These are phyloP conservation scores for Diaporthe eres DNA, from an alignment of 2,329 filamentous ascomycete genomes.

Conservation along the genomic window DNA sequence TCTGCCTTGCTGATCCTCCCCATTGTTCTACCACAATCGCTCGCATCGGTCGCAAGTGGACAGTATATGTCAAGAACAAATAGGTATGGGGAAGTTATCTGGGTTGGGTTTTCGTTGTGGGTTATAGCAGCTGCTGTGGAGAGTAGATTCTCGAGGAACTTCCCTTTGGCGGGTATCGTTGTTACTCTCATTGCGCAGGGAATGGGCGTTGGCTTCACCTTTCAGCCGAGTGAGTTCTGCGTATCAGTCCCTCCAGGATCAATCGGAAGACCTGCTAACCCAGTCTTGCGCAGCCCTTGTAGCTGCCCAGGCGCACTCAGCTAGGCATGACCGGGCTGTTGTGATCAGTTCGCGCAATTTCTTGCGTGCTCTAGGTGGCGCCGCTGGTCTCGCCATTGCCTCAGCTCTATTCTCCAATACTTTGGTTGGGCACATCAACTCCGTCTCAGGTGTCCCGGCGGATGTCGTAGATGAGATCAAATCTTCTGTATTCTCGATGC, in stretches of 20 bases:
- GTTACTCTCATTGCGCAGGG: slow-evolving; percentile 66
- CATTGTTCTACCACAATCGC: slow-evolving; percentile 59
- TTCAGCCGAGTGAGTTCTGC: slow-evolving; percentile 55
- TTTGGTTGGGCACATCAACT: slow-evolving; percentile 51
- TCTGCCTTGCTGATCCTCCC: slow-evolving; percentile 65
- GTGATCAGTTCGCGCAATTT: slow-evolving; percentile 76
- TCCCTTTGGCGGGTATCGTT: slow-evolving; percentile 54
- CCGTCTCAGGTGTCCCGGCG: slow-evolving; percentile 31
- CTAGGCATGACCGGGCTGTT: slow-evolving; percentile 70
- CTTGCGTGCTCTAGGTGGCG: slow-evolving; percentile 70
- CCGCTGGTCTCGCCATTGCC: slow-evolving; percentile 70
- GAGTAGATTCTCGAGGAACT: slow-evolving; percentile 2
- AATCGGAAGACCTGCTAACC: neutral
- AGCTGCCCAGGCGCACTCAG: slow-evolving; percentile 70
- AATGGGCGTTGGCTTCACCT: slow-evolving; percentile 65
- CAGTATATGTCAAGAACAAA: slow-evolving; percentile 70
- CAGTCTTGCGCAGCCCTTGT: slow-evolving; percentile 55
- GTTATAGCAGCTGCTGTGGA: slow-evolving; percentile 48
- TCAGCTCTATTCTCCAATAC: slow-evolving; percentile 58
- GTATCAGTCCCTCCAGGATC: neutral
- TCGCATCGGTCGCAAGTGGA: slow-evolving; percentile 63
- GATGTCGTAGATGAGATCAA: slow-evolving; percentile 54
- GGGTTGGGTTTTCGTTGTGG: slow-evolving; percentile 55
- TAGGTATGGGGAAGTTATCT: slow-evolving; percentile 72
- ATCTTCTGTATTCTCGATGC: slow-evolving; percentile 55